Percentiles rank a stretch among this genome's conserved stretches.
These are phyloP conservation scores for Nicotiana attenuata DNA, from an alignment of 257 asterid genomes.

Conservation along the genomic window DNA sequence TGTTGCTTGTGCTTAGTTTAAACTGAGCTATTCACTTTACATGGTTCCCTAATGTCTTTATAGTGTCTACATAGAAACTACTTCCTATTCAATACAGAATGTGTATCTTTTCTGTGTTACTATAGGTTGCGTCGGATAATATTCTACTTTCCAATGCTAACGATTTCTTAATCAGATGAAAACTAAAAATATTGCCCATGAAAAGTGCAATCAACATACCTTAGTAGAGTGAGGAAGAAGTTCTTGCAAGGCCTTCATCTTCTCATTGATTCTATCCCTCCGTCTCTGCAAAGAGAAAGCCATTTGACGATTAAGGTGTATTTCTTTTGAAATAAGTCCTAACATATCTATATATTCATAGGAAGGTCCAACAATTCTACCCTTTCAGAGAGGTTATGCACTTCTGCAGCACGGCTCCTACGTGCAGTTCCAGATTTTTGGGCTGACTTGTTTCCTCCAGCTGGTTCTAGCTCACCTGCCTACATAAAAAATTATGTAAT, in stretches of 20 bases:
- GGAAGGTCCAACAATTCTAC: slow-evolving; percentile 26
- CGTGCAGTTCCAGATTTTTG: slow-evolving; percentile 51
- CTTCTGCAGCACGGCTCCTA: slow-evolving; percentile 77
- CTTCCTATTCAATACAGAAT: background rate
- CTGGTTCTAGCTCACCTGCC: slow-evolving; percentile 67
- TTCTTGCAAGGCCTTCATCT: slow-evolving; percentile 82
- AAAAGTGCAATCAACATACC: slow-evolving; percentile 28
- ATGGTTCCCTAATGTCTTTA: background rate
- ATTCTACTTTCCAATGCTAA: background rate
- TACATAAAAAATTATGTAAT: slow-evolving; percentile 13
- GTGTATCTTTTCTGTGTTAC: background rate
- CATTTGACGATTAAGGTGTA: background rate
- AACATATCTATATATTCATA: no score
- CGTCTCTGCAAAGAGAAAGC: slow-evolving; percentile 43
- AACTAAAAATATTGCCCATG: background rate
- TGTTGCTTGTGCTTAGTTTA: background rate
- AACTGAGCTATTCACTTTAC: background rate
- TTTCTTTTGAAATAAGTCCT: background rate
- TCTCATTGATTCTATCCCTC: slow-evolving; percentile 82
- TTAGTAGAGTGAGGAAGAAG: slow-evolving; percentile 83
- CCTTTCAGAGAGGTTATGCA: slow-evolving; percentile 88
- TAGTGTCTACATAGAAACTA: background rate
- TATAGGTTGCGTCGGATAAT: background rate
- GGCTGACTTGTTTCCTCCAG: slow-evolving; percentile 45
- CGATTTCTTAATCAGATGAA: background rate